Percentiles rank a stretch among this genome's conserved stretches.
These are phyloP conservation scores for Malus orientalis DNA, from an alignment of 306 rosid genomes.

Conservation along the genomic window DNA sequence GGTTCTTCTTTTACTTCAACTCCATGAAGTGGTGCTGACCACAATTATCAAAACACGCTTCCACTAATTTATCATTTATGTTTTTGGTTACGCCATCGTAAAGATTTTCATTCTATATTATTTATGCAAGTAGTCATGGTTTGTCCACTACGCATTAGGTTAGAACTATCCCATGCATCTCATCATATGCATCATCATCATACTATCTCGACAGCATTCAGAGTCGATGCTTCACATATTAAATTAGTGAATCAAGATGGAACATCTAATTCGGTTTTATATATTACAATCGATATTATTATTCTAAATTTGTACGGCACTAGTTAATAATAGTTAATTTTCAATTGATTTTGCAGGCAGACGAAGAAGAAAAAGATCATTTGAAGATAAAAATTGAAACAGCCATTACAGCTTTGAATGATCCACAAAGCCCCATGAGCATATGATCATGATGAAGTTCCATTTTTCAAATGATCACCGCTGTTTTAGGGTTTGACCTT, in stretches of 20 bases:
- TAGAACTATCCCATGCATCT: neutral
- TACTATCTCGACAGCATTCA: neutral
- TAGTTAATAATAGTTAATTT: neutral
- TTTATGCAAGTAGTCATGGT: too few relatives aligned
- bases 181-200: neutral
- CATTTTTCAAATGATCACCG: neutral
- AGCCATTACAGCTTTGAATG: slow-evolving; percentile 72
- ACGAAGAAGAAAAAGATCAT: slow-evolving; percentile 67
- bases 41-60: neutral
- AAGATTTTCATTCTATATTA: neutral
- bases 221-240: neutral
- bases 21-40: neutral
- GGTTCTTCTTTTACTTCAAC: neutral
- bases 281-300: neutral
- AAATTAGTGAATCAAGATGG: neutral
- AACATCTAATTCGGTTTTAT: neutral
- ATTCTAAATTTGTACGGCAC: neutral
- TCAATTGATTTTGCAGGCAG: slow-evolving; percentile 47
- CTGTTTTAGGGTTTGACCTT: neutral
- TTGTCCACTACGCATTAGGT: neutral
- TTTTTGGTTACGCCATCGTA: neutral
- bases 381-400: slow-evolving; percentile 55
- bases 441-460: slow-evolving; percentile 23
- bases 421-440: slow-evolving; percentile 78
- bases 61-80: neutral